Conservation (phyloP, 257 asterid genomes). For the Plectranthus barbatus region DNA sequence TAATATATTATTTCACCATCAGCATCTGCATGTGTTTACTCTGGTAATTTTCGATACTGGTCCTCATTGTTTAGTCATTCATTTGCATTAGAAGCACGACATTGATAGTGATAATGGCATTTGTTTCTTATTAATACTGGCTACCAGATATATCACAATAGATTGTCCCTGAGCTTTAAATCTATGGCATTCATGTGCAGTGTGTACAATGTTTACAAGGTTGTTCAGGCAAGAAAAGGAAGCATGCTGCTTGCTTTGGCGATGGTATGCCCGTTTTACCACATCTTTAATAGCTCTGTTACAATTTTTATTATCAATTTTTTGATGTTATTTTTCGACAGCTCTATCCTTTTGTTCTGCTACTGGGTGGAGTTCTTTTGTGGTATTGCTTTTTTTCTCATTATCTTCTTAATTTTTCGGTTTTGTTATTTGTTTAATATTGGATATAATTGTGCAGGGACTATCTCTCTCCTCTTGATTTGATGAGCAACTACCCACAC, state of each 20-base stretch:
- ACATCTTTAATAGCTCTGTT: neutral
- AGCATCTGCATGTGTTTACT: too few relatives aligned
- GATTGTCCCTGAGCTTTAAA: too few relatives aligned
- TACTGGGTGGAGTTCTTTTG: slow-evolving; percentile 69
- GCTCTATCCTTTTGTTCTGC: slow-evolving; percentile 82
- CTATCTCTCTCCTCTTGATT: slow-evolving; percentile 70
- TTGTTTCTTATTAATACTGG: too few relatives aligned
- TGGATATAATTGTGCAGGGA: slow-evolving; percentile 48
- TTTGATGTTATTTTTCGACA: slow-evolving; percentile 29
- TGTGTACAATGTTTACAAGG: slow-evolving; percentile 63
- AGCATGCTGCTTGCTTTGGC: too few relatives aligned
- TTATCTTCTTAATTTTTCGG: neutral
- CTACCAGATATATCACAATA: too few relatives aligned
- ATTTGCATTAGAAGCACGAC: too few relatives aligned
- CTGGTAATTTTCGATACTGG: too few relatives aligned
- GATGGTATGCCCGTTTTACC: slow-evolving; percentile 46
- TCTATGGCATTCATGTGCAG: slow-evolving; percentile 35
- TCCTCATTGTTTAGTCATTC: too few relatives aligned
- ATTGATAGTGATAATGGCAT: too few relatives aligned
- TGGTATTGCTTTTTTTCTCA: slow-evolving; percentile 48
- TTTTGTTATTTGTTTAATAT: neutral
- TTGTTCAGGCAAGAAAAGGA: slow-evolving; percentile 85
- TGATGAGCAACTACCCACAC: slow-evolving; percentile 63
- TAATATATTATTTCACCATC: too few relatives aligned
- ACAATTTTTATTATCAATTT: neutral